Percentiles rank a stretch among this genome's conserved stretches.
Conservation (phyloP, 176 grass and related monocot genomes). For the Triticum timopheevii region DNA sequence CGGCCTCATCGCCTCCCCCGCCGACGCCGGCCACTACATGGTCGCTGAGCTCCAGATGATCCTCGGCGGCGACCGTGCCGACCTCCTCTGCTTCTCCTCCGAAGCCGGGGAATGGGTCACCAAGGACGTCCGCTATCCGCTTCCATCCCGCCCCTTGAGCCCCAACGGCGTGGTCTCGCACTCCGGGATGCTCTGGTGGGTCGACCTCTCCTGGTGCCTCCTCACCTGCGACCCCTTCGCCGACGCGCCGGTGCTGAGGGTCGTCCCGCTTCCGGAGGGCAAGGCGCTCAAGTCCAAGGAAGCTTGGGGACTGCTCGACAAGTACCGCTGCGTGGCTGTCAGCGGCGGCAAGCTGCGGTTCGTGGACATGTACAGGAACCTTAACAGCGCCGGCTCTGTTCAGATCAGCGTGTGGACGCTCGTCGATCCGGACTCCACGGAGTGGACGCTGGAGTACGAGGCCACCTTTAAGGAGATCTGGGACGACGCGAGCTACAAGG, state of each 20-base stretch:
- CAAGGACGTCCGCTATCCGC: background rate
- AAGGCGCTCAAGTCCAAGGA: background rate
- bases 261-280: background rate
- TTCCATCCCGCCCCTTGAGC: background rate
- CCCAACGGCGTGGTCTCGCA: background rate
- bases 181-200: background rate
- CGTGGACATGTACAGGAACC: conserved; percentile 10
- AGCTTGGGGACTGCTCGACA: conserved; percentile 7
- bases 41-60: background rate
- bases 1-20: background rate
- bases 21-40: background rate
- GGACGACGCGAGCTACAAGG: background rate
- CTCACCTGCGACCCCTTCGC: background rate
- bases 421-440: background rate
- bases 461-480: background rate
- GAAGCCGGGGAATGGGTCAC: background rate
- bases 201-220: background rate
- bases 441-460: background rate
- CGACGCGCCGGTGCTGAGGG: background rate
- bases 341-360: conserved; percentile 13
- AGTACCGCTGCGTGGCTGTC: conserved; percentile 5
- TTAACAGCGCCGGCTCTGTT: background rate
- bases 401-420: conserved; percentile 5
- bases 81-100: background rate
- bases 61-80: background rate